A percentile compares a stretch with the other conserved stretches of the same genome.
These are phyloP conservation scores for Penstemon eatonii DNA, from an alignment of 257 asterid species.

Conservation along the genomic window DNA sequence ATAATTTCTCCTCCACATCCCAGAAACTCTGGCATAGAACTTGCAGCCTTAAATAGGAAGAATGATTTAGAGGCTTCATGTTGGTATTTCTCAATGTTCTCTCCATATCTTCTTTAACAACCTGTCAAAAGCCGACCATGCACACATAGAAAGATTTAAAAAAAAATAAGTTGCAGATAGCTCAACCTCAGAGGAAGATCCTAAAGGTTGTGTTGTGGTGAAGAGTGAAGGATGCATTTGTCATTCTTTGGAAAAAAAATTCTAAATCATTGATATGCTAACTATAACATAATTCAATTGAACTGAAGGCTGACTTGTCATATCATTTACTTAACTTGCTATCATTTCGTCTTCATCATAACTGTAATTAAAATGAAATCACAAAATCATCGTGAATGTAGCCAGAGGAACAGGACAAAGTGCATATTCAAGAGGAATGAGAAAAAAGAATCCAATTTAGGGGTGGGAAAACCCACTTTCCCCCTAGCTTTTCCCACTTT, in stretches of 20 bases:
- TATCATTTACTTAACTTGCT: neutral
- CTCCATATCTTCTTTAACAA: conserved; percentile 86
- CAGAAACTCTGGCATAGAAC: conserved; percentile 83
- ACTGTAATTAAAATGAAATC: neutral
- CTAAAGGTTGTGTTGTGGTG: conserved; percentile 1
- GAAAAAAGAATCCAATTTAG: conserved; percentile 17
- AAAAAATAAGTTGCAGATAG: conserved; percentile 9
- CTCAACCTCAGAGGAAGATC: conserved; percentile 13
- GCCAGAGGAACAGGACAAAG: neutral
- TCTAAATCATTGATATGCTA: neutral
- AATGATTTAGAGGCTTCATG: conserved; percentile 90
- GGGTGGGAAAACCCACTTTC: no score
- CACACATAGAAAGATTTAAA: conserved; percentile 27
- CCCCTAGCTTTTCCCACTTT: no score
- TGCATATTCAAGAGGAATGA: neutral
- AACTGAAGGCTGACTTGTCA: conserved; percentile 1
- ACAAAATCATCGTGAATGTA: neutral
- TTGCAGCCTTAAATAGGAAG: conserved; percentile 90
- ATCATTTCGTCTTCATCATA: neutral
- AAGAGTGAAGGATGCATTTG: neutral
- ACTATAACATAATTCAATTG: conserved; percentile 18
- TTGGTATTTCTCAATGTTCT: conserved; percentile 89
- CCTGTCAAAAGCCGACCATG: conserved; percentile 53
- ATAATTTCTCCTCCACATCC: conserved; percentile 86
- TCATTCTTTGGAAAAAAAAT: neutral